Evolutionary conservation across 345 rosid genomes (phyloP), one percentile per base, ranked within the genome.

Genomic region (Cardamine occulta): DNA sequence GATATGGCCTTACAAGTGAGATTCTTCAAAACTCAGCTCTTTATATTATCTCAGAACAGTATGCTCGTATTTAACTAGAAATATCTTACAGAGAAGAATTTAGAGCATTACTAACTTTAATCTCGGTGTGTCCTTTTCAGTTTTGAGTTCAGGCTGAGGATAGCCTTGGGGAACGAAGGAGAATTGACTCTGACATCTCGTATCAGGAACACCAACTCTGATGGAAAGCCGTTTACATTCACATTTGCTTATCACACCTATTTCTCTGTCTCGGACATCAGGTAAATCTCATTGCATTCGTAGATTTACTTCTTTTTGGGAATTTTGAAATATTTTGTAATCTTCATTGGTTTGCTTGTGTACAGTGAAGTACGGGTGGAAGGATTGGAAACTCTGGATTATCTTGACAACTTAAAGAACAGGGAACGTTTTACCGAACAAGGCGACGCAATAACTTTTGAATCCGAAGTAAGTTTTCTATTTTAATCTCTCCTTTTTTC

Each of bases 211-310:
- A 89, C 88, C 51, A 88, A 79, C 70, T 53, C 88, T 78, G 96
- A 94, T 84, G 93, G 93, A 66, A 94, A 88, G 82, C 91, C 89
- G 8, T 91, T 94, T 78, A 52, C 97, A 1, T 94, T 91, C 85
- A 90, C 98, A 40, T 94, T 91, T 82, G 96, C 98, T 18, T 94
- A 94, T 80, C 97, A 94, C 80, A 90, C 96, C 65, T 94, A 94
- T 80, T 90, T 94, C 79, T 86, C 88, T 66, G 95, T 94, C 71
- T 91, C 98, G n/a, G 97, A 94, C 77, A 87, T 91, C 86, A 91
- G 95, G 98, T 94, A 75, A 68, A 68, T 73, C 71, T 44, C 74
- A 26, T 56, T 70, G 68, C 75, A 58, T 24, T 75, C 42, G 59
- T 17, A 15, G 47, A 31, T 21, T 12, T 28, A 47, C 49, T 19